Percentiles rank a stretch among this genome's conserved stretches.
phyloP scores from a whole-genome alignment of 768 basidiomycete genomes.

The Russula ochroleuca region DNA sequence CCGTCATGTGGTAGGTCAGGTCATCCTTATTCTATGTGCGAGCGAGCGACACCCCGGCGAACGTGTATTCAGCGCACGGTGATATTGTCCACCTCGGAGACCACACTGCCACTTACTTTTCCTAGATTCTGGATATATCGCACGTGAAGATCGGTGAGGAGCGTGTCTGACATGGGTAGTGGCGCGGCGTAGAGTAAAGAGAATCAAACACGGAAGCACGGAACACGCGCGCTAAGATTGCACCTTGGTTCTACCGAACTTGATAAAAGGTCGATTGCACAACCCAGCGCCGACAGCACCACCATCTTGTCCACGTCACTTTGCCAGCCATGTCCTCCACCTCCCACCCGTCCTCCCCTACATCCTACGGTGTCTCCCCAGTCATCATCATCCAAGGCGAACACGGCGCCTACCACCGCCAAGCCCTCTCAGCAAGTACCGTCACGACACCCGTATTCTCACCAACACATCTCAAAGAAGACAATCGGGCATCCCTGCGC shows the following conservation, averaged over 20 bases:
- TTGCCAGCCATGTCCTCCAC: conserved; percentile 12
- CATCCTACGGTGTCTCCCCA: conserved; percentile 23
- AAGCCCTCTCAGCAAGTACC: conserved; percentile 10
- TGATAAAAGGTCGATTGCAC: neutral
- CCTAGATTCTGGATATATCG: conserved; percentile 73
- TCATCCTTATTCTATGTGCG: conserved; percentile 66
- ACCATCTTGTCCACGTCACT: neutral
- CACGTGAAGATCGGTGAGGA: conserved; percentile 60
- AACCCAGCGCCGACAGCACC: neutral
- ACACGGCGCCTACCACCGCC: conserved; percentile 15
- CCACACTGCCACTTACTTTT: conserved; percentile 41
- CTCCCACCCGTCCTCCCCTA: conserved; percentile 20
- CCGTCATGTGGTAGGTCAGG: conserved; percentile 81
- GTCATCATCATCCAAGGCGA: conserved; percentile 4
- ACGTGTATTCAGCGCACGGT: neutral
- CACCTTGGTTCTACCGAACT: neutral
- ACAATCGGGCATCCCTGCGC: conserved; percentile 30
- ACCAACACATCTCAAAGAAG: conserved; percentile 1
- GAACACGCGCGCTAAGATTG: neutral
- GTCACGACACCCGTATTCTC: conserved; percentile 26
- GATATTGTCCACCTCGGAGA: neutral
- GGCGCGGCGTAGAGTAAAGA: neutral
- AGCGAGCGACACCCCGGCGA: neutral
- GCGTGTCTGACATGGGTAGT: conserved; percentile 21
- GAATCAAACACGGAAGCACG: neutral